These are phyloP conservation scores for Stephania japonica DNA, from an alignment of 164 flowering plant genomes.

Conservation along the genomic window DNA sequence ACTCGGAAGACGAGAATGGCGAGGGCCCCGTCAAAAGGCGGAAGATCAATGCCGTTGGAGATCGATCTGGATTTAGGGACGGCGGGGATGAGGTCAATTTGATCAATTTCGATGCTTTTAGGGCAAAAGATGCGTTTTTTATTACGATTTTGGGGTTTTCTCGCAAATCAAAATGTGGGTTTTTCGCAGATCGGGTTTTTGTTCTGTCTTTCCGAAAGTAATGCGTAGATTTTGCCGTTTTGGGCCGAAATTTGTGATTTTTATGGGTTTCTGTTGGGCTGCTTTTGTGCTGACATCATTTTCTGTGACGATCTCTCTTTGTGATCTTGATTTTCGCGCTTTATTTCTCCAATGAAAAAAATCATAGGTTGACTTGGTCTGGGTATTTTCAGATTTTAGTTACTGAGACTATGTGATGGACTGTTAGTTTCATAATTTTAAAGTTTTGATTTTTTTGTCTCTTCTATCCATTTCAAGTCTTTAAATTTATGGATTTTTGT, in stretches of 20 bases:
- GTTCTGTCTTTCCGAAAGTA: neutral
- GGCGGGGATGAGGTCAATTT: slow-evolving; percentile 26
- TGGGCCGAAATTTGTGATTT: neutral
- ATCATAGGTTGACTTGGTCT: neutral
- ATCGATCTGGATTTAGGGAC: slow-evolving; percentile 29
- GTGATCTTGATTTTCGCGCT: slow-evolving; percentile 17
- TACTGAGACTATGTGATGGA: slow-evolving; percentile 3
- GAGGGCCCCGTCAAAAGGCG: slow-evolving; percentile 33
- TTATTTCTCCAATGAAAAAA: neutral
- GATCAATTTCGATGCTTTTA: neutral
- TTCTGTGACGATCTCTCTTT: slow-evolving; percentile 12
- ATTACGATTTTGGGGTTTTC: neutral
- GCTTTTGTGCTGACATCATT: slow-evolving; percentile 1
- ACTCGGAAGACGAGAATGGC: slow-evolving; percentile 4
- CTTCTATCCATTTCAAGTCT: neutral
- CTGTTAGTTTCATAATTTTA: neutral
- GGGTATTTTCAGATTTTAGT: neutral
- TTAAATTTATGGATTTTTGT: neutral
- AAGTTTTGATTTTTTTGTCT: neutral
- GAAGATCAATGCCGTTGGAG: slow-evolving; percentile 44
- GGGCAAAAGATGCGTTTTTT: neutral
- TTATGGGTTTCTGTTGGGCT: neutral
- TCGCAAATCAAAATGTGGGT: neutral
- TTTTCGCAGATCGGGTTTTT: neutral
- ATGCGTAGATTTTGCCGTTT: neutral